A percentile compares a stretch with the other conserved stretches of the same genome.
Evolutionary conservation across 2,329 filamentous ascomycete genomes (phyloP).

Genomic region (Microsporum canis): DNA sequence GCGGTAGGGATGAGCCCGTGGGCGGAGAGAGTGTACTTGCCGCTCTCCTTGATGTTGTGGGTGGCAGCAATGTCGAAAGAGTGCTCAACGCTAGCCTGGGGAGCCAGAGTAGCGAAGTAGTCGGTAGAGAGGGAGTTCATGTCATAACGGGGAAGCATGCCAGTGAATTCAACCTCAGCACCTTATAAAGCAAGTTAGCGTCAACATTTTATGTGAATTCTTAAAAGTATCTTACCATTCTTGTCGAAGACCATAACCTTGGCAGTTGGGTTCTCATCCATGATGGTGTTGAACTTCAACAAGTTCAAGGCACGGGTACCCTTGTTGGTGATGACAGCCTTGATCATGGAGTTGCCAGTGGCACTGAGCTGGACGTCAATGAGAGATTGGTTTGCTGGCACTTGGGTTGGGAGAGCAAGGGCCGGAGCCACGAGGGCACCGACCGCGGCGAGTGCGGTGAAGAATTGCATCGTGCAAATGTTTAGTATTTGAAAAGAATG

Average conservation of each 20-base stretch:
- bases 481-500: not conserved
- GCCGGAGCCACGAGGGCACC: conserved; percentile 8
- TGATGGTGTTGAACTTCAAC: conserved; percentile 29
- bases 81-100: conserved; percentile 22
- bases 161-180: conserved; percentile 22
- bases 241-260: conserved; percentile 25
- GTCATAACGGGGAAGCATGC: conserved; percentile 22
- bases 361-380: conserved; percentile 26
- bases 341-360: conserved; percentile 25
- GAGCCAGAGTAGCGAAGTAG: conserved; percentile 22
- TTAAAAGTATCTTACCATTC: conserved; percentile 17
- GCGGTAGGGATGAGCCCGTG: conserved; percentile 48
- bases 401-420: conserved; percentile 3
- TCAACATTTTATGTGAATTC: not conserved
- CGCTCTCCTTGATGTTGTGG: conserved; percentile 37
- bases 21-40: conserved; percentile 46
- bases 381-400: conserved; percentile 17
- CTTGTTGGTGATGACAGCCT: conserved; percentile 27
- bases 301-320: conserved; percentile 25
- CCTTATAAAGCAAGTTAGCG: not conserved
- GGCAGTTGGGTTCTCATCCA: conserved; percentile 25
- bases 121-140: conserved; percentile 21
- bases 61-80: conserved; percentile 28
- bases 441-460: conserved; percentile 17
- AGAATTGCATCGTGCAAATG: conserved; percentile 6